Evolutionary conservation across 2,329 filamentous ascomycete species (phyloP).

Genomic region (Pyrenophora tritici-repentis): DNA sequence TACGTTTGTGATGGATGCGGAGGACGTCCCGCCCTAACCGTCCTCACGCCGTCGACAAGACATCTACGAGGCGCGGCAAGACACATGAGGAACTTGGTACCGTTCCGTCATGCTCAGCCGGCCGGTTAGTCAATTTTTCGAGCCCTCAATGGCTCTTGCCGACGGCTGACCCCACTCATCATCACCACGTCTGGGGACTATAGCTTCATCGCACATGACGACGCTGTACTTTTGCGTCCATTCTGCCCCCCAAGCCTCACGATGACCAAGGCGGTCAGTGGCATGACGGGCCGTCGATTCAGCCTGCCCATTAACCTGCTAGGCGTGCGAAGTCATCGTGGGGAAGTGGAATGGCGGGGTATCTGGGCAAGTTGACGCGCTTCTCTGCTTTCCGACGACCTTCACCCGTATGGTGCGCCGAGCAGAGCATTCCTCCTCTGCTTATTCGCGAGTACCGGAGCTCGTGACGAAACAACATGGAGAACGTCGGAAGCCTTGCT

Average conservation of each 20-base stretch:
- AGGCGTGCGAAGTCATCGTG: constrained; percentile 15
- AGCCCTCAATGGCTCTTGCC: constrained; percentile 24
- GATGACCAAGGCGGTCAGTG: constrained; percentile 43
- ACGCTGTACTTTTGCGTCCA: constrained; percentile 27
- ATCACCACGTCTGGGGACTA: constrained; percentile 19
- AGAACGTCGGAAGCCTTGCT: constrained; percentile 23
- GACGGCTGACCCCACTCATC: constrained; percentile 21
- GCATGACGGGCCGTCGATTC: constrained; percentile 44
- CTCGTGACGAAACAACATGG: constrained; percentile 16
- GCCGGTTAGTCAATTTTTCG: constrained; percentile 27
- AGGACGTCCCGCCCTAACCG: constrained; percentile 46
- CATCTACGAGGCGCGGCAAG: constrained; percentile 31
- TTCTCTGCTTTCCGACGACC: not conserved
- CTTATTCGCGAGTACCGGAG: constrained; percentile 22
- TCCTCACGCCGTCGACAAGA: constrained; percentile 37
- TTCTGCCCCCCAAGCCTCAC: constrained; percentile 38
- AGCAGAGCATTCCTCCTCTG: constrained; percentile 16
- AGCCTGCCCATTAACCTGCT: constrained; percentile 37
- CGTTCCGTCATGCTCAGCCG: constrained; percentile 21
- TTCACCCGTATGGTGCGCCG: constrained; percentile 4
- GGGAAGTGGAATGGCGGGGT: constrained; percentile 21
- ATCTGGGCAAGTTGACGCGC: constrained; percentile 20
- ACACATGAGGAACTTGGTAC: constrained; percentile 27
- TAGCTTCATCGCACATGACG: constrained; percentile 28
- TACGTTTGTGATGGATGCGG: constrained; percentile 37